Evolutionary conservation across 2,329 filamentous ascomycete species (phyloP).

Genomic region (Claviceps fusiformis): DNA sequence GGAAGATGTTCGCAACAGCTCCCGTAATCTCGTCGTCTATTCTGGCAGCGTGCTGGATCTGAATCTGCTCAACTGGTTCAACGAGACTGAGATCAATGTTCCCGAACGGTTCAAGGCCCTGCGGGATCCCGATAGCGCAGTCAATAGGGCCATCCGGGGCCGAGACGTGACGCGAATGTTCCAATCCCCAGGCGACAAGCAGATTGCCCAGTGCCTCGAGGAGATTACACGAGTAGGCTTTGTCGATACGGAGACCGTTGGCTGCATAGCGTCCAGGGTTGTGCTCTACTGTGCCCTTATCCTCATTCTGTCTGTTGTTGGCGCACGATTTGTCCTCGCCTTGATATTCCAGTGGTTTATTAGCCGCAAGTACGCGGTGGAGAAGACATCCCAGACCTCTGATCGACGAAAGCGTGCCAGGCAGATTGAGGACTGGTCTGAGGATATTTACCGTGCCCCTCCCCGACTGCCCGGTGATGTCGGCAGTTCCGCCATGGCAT

Average conservation of each 20-base stretch:
- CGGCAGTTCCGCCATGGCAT: slow-evolving; percentile 47
- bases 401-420: slow-evolving; percentile 73
- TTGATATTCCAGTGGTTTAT: slow-evolving; percentile 95
- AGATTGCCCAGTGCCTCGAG: slow-evolving; percentile 72
- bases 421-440: slow-evolving; percentile 95
- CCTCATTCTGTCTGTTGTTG: slow-evolving; percentile 83
- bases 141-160: slow-evolving; percentile 56
- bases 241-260: slow-evolving; percentile 89
- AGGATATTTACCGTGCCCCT: slow-evolving; percentile 91
- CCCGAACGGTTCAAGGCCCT: slow-evolving; percentile 71
- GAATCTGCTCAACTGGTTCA: slow-evolving; percentile 81
- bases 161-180: slow-evolving; percentile 83
- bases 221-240: slow-evolving; percentile 93
- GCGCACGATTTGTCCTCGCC: slow-evolving; percentile 76
- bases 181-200: slow-evolving; percentile 65
- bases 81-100: slow-evolving; percentile 61
- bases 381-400: slow-evolving; percentile 70
- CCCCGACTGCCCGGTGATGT: slow-evolving; percentile 66
- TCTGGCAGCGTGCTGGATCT: slow-evolving; percentile 88
- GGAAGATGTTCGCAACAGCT: slow-evolving; percentile 81
- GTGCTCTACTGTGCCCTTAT: slow-evolving; percentile 87
- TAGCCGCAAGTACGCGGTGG: slow-evolving; percentile 68
- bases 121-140: slow-evolving; percentile 46
- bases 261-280: slow-evolving; percentile 94
- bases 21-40: slow-evolving; percentile 85